Percentiles rank a stretch among this genome's conserved stretches.
phyloP scores from a whole-genome alignment of 371 early-diverging fungal genomes.

The Mucor piriformis region DNA sequence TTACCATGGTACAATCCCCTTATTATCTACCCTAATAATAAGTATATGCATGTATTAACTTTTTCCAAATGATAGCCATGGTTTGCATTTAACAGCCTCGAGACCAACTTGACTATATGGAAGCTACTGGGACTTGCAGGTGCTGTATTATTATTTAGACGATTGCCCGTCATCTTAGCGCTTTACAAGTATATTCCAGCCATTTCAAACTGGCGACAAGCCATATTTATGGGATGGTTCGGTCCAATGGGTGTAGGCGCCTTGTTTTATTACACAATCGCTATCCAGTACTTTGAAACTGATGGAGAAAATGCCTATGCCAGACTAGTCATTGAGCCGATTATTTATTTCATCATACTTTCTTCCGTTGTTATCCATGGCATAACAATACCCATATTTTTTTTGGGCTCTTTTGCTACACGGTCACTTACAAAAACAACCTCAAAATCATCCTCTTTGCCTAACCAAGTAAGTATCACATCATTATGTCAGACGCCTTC shows the following conservation, averaged over 20 bases:
- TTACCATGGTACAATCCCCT: conserved; percentile 57
- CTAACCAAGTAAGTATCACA: neutral
- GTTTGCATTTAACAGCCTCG: conserved; percentile 51
- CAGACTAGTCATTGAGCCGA: conserved; percentile 50
- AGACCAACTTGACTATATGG: conserved; percentile 58
- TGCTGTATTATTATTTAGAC: conserved; percentile 78
- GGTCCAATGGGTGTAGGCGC: conserved; percentile 95
- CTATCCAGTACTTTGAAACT: conserved; percentile 37
- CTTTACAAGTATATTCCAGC: conserved; percentile 71
- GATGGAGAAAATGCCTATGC: conserved; percentile 34
- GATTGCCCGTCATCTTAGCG: conserved; percentile 76
- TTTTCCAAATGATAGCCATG: conserved; percentile 57
- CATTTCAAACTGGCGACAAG: conserved; percentile 77
- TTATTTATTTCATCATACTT: conserved; percentile 75
- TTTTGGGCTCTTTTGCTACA: conserved; percentile 41
- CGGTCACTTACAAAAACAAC: conserved; percentile 27
- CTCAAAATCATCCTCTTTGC: neutral
- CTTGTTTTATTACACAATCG: conserved; percentile 73
- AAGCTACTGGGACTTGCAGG: conserved; percentile 65
- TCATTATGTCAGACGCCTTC: neutral
- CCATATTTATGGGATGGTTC: conserved; percentile 95
- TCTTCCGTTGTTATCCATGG: conserved; percentile 84
- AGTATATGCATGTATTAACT: no score
- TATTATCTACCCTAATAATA: no score
- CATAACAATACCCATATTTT: conserved; percentile 71